These are phyloP conservation scores for Ilyonectria robusta DNA, from an alignment of 2,329 filamentous ascomycete species.

Conservation along the genomic window DNA sequence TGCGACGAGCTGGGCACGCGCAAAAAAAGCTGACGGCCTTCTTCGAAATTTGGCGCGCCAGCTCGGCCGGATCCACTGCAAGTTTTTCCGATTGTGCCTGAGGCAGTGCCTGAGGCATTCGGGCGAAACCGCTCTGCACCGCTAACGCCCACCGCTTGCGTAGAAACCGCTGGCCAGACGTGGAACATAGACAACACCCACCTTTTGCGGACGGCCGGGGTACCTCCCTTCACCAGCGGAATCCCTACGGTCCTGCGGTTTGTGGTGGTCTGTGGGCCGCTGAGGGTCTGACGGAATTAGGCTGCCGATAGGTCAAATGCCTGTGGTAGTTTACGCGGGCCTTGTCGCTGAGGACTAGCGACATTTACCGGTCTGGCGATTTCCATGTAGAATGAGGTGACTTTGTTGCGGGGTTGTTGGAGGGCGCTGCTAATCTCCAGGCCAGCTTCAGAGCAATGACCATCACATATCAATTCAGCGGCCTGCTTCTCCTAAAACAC, in stretches of 20 bases:
- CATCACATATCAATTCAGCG: constrained; percentile 11
- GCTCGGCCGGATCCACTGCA: constrained; percentile 46
- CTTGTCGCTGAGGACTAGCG: constrained; percentile 32
- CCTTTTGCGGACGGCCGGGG: neutral
- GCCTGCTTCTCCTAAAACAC: neutral
- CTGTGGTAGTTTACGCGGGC: constrained; percentile 21
- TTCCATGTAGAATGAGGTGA: constrained; percentile 46
- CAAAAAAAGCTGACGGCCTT: constrained; percentile 52
- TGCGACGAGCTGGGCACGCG: constrained; percentile 51
- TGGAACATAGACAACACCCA: constrained; percentile 17
- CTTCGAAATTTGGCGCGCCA: constrained; percentile 50
- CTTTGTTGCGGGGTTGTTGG: constrained; percentile 40
- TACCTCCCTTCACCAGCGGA: neutral
- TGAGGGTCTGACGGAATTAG: neutral
- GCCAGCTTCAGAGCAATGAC: constrained; percentile 10
- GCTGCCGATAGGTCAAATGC: constrained; percentile 1
- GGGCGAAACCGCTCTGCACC: constrained; percentile 21
- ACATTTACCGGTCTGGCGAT: constrained; percentile 43
- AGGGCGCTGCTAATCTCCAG: constrained; percentile 12
- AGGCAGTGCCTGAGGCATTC: constrained; percentile 45
- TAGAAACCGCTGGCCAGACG: constrained; percentile 14
- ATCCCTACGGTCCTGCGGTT: neutral
- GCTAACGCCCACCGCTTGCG: constrained; percentile 14
- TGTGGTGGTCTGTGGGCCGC: neutral
- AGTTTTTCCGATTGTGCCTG: constrained; percentile 49